These are phyloP conservation scores for Boletellus ananiceps DNA, from an alignment of 768 basidiomycete species.

Conservation along the genomic window DNA sequence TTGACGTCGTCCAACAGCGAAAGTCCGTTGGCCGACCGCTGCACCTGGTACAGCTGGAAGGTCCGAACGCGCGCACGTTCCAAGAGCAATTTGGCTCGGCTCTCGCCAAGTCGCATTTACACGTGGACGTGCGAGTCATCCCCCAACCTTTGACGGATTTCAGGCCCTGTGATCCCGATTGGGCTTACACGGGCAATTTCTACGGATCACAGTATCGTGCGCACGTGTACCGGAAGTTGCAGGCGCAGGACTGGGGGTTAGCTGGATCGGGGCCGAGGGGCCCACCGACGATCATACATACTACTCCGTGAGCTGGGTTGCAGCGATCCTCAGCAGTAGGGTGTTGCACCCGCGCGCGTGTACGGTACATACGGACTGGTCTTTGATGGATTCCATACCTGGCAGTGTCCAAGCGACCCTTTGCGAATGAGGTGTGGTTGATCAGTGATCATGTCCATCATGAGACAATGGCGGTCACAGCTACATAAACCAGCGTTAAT, in stretches of 20 bases:
- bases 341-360: not conserved
- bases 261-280: conserved; percentile 25
- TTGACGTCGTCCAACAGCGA: conserved; percentile 31
- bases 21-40: conserved; percentile 28
- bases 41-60: conserved; percentile 25
- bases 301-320: conserved; percentile 17
- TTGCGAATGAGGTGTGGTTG: not conserved
- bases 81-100: conserved; percentile 23
- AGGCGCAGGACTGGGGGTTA: conserved; percentile 24
- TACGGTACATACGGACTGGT: conserved; percentile 3
- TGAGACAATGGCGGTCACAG: not conserved
- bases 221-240: conserved; percentile 28
- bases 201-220: conserved; percentile 31
- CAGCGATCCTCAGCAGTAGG: conserved; percentile 1
- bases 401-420: not conserved
- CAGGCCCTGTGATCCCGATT: conserved; percentile 22
- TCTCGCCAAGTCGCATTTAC: conserved; percentile 25
- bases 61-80: conserved; percentile 19
- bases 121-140: conserved; percentile 22
- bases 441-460: not conserved
- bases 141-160: conserved; percentile 14
- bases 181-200: conserved; percentile 26
- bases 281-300: conserved; percentile 24
- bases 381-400: not conserved
- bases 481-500: conserved; percentile 3